phyloP scores from a whole-genome alignment of 2,329 filamentous ascomycete species.

The Aspergillus brasiliensis region DNA sequence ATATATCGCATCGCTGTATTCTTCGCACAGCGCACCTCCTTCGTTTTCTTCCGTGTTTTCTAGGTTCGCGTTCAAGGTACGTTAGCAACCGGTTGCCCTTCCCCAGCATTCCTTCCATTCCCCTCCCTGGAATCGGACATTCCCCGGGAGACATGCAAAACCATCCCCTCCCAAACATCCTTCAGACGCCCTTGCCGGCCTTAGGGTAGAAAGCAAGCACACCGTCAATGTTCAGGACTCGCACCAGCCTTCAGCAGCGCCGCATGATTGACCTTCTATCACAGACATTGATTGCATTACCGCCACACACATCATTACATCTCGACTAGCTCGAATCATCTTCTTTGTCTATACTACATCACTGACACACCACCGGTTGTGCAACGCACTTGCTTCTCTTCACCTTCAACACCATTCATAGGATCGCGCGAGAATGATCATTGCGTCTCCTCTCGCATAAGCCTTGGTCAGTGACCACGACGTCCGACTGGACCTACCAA shows the following conservation, averaged over 20 bases:
- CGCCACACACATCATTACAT: conserved; percentile 9
- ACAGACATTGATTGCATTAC: conserved; percentile 1
- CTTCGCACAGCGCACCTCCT: not conserved
- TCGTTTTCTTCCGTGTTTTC: conserved; percentile 3
- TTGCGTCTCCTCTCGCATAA: conserved; percentile 30
- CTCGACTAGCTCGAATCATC: not conserved
- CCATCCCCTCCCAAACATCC: conserved; percentile 18
- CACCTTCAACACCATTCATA: not conserved
- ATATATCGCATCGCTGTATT: not conserved
- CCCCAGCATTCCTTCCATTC: conserved; percentile 35
- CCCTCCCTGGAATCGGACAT: conserved; percentile 30
- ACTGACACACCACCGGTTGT: no score
- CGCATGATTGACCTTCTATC: conserved; percentile 5
- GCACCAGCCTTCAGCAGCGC: conserved; percentile 7
- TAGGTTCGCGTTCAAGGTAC: conserved; percentile 18
- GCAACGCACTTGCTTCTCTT: no score
- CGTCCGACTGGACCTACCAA: conserved; percentile 16
- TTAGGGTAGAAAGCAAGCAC: conserved; percentile 17
- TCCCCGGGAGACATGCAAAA: conserved; percentile 26
- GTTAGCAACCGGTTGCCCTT: conserved; percentile 24
- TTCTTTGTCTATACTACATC: not conserved
- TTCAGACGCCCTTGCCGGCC: conserved; percentile 17
- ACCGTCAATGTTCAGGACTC: conserved; percentile 11
- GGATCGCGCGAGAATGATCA: conserved; percentile 29
- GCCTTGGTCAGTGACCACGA: conserved; percentile 35